Evolutionary conservation across 2,329 filamentous ascomycete species (phyloP).

Genomic region (Aureobasidium vineae): DNA sequence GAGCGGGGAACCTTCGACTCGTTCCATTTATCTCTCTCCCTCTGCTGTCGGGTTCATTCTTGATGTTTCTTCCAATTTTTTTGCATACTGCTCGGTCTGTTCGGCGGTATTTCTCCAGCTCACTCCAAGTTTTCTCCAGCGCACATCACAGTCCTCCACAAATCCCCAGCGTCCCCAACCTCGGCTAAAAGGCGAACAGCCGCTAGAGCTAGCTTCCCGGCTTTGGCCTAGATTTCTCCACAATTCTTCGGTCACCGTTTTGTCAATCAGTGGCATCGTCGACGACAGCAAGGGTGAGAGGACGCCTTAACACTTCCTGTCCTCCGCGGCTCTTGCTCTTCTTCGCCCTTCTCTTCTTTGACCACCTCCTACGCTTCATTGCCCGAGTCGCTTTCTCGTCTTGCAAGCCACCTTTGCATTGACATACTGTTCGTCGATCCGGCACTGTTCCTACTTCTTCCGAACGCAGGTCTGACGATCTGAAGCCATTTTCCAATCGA

Average conservation of each 20-base stretch:
- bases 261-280: conserved; percentile 14
- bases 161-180: conserved; percentile 3
- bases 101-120: conserved; percentile 23
- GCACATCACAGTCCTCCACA: conserved; percentile 11
- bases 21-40: background rate
- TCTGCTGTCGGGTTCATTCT: background rate
- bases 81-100: conserved; percentile 1
- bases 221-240: conserved; percentile 23
- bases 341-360: background rate
- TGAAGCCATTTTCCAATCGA: background rate
- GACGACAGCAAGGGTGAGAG: conserved; percentile 25
- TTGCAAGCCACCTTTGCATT: background rate
- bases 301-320: conserved; percentile 16
- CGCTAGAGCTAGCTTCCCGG: conserved; percentile 5
- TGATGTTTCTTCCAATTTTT: background rate
- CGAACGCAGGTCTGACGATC: background rate
- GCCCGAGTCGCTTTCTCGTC: background rate
- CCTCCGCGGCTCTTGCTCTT: background rate
- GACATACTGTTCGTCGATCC: background rate
- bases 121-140: conserved; percentile 24
- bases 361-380: background rate
- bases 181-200: conserved; percentile 15
- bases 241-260: conserved; percentile 23
- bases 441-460: conserved; percentile 6
- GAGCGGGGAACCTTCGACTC: conserved; percentile 8